Evolutionary conservation across 2,329 filamentous ascomycete genomes (phyloP), one percentile per base, ranked within the genome.

Genomic region (Nakataea oryzae): DNA sequence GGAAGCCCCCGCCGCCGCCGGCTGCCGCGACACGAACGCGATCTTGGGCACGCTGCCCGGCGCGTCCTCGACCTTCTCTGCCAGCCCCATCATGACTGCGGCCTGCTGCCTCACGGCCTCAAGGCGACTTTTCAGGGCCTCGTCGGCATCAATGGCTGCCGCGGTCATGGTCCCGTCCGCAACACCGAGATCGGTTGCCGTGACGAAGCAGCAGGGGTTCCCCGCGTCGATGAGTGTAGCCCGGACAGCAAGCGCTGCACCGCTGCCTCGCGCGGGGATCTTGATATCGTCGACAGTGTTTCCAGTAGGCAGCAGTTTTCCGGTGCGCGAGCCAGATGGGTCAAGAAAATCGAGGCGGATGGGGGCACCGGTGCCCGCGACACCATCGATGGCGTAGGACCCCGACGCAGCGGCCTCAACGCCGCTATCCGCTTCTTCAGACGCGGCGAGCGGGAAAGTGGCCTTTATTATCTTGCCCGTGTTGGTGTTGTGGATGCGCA

Each of bases 401-500:
- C 3, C 76, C 76, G 0, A 64, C 62, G 26, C 71, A 64, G n/a
- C 63, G 65, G 63, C 73, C 74, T 60, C 63, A 66, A 14, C 66
- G 66, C 57, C 64, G 81, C 76, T 34, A 63, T 82, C 76, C 57
- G 32, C 64, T 58, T 2, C 70, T 69, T 12, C 60, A 55, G 29
- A 78, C 70, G 32, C 65, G 62, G 41, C 55, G 29, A 61, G 30
- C 30, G 59, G 59, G 66, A 78, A 78, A 28, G 69, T 70, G n/a
- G 75, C 68, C 61, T 72, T 69, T 29, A 78, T 70, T 12, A 76
- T 71, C 69, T 90, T 90, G 24, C 74, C 74, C 0, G 88, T 91
- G 67, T 91, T 91, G 1, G 87, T 90, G 70, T 92, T 91, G 67
- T 81, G 78, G 50, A 91, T 84, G 62, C 81, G 76, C 14, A 91